These are phyloP conservation scores for Collybia nuda DNA, from an alignment of 768 basidiomycete genomes.

Conservation along the genomic window DNA sequence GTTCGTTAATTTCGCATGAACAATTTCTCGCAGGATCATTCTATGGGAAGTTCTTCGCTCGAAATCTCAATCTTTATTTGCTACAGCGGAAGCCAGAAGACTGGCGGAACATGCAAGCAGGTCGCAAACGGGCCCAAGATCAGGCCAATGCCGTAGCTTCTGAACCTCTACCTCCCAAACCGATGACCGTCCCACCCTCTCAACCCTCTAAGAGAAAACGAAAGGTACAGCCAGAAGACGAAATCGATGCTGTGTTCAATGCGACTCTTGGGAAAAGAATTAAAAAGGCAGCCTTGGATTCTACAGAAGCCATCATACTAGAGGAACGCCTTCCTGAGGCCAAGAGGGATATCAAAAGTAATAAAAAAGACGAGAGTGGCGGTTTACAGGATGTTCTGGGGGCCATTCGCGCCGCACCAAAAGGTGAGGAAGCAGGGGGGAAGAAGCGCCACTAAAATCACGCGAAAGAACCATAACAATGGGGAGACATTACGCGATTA, in stretches of 20 bases:
- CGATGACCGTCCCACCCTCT: background rate
- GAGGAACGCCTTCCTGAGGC: background rate
- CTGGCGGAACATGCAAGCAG: conserved; percentile 76
- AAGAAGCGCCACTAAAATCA: conserved; percentile 18
- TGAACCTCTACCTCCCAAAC: background rate
- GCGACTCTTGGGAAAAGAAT: conserved; percentile 54
- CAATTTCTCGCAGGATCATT: conserved; percentile 71
- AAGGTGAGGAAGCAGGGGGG: conserved; percentile 35
- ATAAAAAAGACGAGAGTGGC: conserved; percentile 22
- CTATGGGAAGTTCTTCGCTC: conserved; percentile 86
- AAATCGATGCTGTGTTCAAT: conserved; percentile 76
- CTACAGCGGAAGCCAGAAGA: conserved; percentile 78
- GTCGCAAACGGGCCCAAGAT: conserved; percentile 27
- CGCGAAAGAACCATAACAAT: background rate
- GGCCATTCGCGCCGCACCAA: conserved; percentile 60
- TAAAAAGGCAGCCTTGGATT: conserved; percentile 51
- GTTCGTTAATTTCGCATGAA: conserved; percentile 72
- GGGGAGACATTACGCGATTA: no score
- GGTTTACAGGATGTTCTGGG: conserved; percentile 50
- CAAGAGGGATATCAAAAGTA: conserved; percentile 8
- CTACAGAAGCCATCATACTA: conserved; percentile 1
- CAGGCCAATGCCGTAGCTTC: conserved; percentile 7
- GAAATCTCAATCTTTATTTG: conserved; percentile 75
- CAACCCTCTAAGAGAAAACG: conserved; percentile 39
- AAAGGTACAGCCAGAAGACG: conserved; percentile 48